Conservation (phyloP, 345 rosid species). For the Populus pruinosa region DNA sequence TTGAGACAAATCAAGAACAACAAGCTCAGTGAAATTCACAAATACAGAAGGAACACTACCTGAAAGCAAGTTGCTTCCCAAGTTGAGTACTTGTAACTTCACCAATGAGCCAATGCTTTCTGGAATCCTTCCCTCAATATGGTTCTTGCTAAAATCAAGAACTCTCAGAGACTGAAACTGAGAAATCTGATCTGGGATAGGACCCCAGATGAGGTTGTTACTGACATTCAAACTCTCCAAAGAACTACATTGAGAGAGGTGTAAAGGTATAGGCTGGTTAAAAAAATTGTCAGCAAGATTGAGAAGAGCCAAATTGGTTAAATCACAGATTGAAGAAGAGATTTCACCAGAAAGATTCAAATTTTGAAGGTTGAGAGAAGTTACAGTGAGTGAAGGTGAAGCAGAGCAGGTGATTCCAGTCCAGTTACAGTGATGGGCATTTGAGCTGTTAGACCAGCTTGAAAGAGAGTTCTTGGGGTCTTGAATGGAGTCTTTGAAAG, state of each 20-base stretch:
- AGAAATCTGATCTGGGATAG: conserved; percentile 36
- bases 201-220: conserved; percentile 32
- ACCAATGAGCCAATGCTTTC: conserved; percentile 24
- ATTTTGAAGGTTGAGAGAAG: conserved; percentile 67
- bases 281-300: conserved; percentile 76
- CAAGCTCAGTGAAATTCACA: conserved; percentile 69
- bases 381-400: conserved; percentile 48
- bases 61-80: conserved; percentile 32
- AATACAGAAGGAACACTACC: conserved; percentile 40
- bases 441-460: conserved; percentile 58
- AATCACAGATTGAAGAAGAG: conserved; percentile 62
- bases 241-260: conserved; percentile 60
- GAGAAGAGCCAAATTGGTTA: conserved; percentile 55
- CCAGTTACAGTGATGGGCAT: conserved; percentile 76
- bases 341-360: conserved; percentile 90
- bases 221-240: conserved; percentile 31
- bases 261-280: conserved; percentile 84
- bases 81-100: conserved; percentile 25
- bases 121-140: conserved; percentile 27
- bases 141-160: conserved; percentile 29
- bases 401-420: conserved; percentile 67
- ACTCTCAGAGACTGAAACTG: conserved; percentile 18
- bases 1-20: conserved; percentile 74
- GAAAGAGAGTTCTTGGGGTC: conserved; percentile 73
- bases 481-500: conserved; percentile 63